Conservation (phyloP, 805 yeast genomes). For the Saturnispora silvae region DNA sequence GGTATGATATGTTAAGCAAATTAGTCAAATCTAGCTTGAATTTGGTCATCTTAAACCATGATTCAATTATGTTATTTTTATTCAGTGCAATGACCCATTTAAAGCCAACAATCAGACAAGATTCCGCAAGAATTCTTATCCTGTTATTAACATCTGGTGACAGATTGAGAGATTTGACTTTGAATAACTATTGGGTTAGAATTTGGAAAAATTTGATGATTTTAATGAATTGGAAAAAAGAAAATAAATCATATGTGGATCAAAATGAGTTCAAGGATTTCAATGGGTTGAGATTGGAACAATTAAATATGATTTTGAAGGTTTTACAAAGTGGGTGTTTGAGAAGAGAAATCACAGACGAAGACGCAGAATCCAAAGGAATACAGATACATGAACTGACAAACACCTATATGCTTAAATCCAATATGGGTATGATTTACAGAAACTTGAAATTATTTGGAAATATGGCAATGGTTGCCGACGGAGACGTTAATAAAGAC, state of each 20-base stretch:
- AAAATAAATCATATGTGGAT: slow-evolving; percentile 14
- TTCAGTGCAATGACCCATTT: slow-evolving; percentile 94
- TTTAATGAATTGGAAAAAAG: slow-evolving; percentile 57
- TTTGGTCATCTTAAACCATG: slow-evolving; percentile 48
- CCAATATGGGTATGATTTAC: slow-evolving; percentile 27
- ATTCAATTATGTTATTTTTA: slow-evolving; percentile 57
- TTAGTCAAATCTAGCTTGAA: slow-evolving; percentile 10
- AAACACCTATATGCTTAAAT: slow-evolving; percentile 41
- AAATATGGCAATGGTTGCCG: slow-evolving; percentile 7
- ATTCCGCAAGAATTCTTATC: slow-evolving; percentile 58
- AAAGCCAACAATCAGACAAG: slow-evolving; percentile 60
- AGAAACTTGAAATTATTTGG: slow-evolving; percentile 51
- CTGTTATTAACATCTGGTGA: slow-evolving; percentile 39
- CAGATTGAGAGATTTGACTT: slow-evolving; percentile 33
- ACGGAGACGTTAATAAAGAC: background rate
- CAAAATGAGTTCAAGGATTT: slow-evolving; percentile 15
- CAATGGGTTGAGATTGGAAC: slow-evolving; percentile 19
- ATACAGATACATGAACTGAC: slow-evolving; percentile 37
- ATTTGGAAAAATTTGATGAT: slow-evolving; percentile 57
- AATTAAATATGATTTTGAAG: slow-evolving; percentile 29
- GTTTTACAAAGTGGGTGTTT: slow-evolving; percentile 20
- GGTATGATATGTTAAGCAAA: slow-evolving; percentile 9
- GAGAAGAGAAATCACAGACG: slow-evolving; percentile 12
- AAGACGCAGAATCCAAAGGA: slow-evolving; percentile 2
- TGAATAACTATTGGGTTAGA: slow-evolving; percentile 52